Evolutionary conservation across 805 yeast species (phyloP), one percentile per base, ranked within the genome.

Genomic region (Candida sphagnicola): DNA sequence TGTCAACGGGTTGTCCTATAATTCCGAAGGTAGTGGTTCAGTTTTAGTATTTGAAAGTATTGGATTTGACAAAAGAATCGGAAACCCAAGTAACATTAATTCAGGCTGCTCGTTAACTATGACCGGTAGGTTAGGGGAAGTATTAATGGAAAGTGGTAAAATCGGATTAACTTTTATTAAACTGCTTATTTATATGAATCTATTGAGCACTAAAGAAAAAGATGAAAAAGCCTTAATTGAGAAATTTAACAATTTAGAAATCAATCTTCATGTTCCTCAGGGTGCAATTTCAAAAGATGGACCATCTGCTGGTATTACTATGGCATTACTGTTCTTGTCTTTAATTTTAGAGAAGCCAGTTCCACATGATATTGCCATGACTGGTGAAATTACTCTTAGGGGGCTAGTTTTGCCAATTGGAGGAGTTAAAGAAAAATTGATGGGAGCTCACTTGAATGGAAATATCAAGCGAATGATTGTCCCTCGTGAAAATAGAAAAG

Each of bases 1-100:
- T 5, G 96, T 87, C 8, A 86, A 87, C 55, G 97, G 96, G 0
- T 65, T 89, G 43, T 86, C 95, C 2, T 89, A 88, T 59, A 87
- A 85, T 63, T 78, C 88, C 2, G 85, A 83, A 50, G 96, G 96
- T 1, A 78, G 84, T 4, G 96, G 96, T 0, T 82, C 91, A 1
- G 78, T 85, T 1, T 65, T 89, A 37, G 76, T 82, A 12, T 85
- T 89, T 56, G 96, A 89, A 55, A 78, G 88, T 50, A 76, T 85
- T 28, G 78, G 82, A 12, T 75, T 83, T 46, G 83, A 82, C 14
- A 67, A 67, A 4, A 54, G 61, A 18, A 42, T 42, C 4, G 34
- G 40, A 14, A 19, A 30, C 28, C 34, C 39, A 13, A 35, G n/a
- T 14, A 29, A 28, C 10, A 11, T 37, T 12, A 34, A 39, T n/a